Base-by-base conservation (phyloP, 1,139 yeast genomes). In the Sugiyamaella xylanicola region DNA sequence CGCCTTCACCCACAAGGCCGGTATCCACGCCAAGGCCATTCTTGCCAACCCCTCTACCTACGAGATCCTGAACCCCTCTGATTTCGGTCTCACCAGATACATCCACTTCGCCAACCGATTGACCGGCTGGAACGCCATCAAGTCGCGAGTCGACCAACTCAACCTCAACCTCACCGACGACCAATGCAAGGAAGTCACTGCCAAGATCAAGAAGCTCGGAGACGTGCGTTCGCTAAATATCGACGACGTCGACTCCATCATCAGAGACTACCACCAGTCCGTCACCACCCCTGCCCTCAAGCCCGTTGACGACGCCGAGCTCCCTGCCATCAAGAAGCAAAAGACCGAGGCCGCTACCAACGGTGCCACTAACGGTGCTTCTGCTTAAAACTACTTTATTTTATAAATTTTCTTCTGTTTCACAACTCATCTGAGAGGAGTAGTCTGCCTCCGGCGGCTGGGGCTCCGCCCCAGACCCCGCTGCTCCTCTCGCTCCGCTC, bases 1-100 rank as follows among this genome's bases (percentile, higher is more conserved):
- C 80, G 99, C 99, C 54, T 93, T 93, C 78, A 93, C 99, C 56
- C 99, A 93, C 81, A 93, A 93, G 82, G 99, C 99, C 56, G 99
- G 99, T 78, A 92, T 93, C 70, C 99, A 93, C 73, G 98, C 99
- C 69, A 93, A 93, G 82, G 98, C 98, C 58, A 93, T 93, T 68
- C 83, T 93, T 67, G 99, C 99, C 60, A 93, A 93, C 77, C 99
- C 99, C 62, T 90, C 97, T 43, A 93, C 98, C 39, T 93, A 93
- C 74, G 99, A 93, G 79, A 93, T 93, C 68, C 82, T 93, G 72
- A 88, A 88, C 73, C 99, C 99, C 60, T 78, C 87, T 35, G 98
- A 92, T 76, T 92, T 92, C 72, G 98, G 98, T 73, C 83, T 92
- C 74, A 86, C 95, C 53, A 84, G 98, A 73, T 92, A 92, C 73